Evolutionary conservation across 2,329 filamentous ascomycete species (phyloP).

Genomic region (Ophiostoma novo-ulmi): DNA sequence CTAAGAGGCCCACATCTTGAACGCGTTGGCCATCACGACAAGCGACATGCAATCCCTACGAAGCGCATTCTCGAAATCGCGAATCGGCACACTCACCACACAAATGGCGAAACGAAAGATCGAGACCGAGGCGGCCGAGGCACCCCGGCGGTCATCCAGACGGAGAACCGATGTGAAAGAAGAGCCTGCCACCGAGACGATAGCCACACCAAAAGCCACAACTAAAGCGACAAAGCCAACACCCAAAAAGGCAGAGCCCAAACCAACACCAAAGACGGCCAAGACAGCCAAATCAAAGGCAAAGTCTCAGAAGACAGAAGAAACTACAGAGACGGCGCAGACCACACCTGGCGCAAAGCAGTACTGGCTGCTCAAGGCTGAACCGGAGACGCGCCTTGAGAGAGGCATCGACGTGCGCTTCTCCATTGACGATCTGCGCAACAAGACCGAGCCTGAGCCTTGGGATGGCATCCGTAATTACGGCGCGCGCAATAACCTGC

Average conservation of each 20-base stretch:
- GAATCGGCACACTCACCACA: neutral
- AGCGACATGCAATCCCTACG: neutral
- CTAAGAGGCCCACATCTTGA: neutral
- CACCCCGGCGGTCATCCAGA: neutral
- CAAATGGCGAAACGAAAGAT: conserved; percentile 12
- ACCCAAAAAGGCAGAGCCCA: neutral
- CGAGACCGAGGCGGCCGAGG: neutral
- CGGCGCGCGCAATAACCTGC: conserved; percentile 78
- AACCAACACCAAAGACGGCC: neutral
- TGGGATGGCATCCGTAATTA: conserved; percentile 71
- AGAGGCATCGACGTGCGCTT: conserved; percentile 87
- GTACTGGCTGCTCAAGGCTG: conserved; percentile 82
- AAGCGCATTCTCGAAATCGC: neutral
- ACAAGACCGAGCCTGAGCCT: conserved; percentile 69
- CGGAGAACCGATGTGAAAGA: conserved; percentile 4
- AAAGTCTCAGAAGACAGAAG: neutral
- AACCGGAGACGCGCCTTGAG: conserved; percentile 81
- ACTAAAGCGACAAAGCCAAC: neutral
- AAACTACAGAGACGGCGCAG: neutral
- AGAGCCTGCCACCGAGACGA: neutral
- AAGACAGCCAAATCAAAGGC: neutral
- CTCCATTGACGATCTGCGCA: conserved; percentile 82
- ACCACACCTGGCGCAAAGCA: conserved; percentile 28
- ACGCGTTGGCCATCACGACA: neutral
- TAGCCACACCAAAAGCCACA: conserved; percentile 1